Evolutionary conservation across 306 rosid genomes (phyloP).

Genomic region (Oemleria cerasiformis): DNA sequence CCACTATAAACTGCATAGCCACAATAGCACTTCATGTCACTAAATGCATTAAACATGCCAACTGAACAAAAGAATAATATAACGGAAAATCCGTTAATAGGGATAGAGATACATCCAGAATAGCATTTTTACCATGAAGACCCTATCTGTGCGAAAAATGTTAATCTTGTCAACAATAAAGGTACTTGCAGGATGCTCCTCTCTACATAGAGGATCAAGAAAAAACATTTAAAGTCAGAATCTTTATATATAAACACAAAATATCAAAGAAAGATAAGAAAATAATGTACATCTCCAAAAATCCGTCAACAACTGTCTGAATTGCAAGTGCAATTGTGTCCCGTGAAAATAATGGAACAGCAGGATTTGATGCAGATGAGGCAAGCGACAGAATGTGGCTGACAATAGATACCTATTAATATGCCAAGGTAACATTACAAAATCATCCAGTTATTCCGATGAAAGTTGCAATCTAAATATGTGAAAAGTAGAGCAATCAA

Average conservation of each 20-base stretch:
- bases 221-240: constrained; percentile 24
- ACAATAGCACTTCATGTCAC: constrained; percentile 27
- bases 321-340: constrained; percentile 52
- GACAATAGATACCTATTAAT: constrained; percentile 71
- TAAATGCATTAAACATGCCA: constrained; percentile 25
- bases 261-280: constrained; percentile 16
- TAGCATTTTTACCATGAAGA: constrained; percentile 63
- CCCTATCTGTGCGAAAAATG: constrained; percentile 86
- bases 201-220: constrained; percentile 47
- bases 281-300: constrained; percentile 62
- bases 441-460: constrained; percentile 7
- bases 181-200: constrained; percentile 40
- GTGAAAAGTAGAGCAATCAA: not conserved
- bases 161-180: constrained; percentile 75
- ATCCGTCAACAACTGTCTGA: constrained; percentile 86
- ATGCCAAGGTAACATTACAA: constrained; percentile 20
- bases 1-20: constrained; percentile 73
- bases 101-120: not conserved
- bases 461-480: not conserved
- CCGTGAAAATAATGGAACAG: constrained; percentile 65
- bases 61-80: constrained; percentile 21
- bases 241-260: not conserved
- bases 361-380: constrained; percentile 64
- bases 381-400: constrained; percentile 71
- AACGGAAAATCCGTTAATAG: not conserved